Conservation (phyloP, 2,329 filamentous ascomycete genomes). For the Pyricularia sp. region DNA sequence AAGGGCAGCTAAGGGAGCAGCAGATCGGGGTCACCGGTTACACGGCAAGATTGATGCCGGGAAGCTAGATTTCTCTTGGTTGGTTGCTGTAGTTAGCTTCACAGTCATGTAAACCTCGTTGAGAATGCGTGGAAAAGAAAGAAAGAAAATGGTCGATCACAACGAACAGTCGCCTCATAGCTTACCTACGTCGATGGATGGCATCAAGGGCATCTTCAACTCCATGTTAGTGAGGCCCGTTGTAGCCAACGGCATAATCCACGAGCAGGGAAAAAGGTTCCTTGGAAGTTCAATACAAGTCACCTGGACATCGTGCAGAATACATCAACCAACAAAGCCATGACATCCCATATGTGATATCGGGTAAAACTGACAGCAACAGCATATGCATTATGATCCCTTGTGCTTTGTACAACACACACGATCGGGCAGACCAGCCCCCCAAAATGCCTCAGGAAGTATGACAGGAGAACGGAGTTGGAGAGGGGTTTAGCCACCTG, state of each 20-base stretch:
- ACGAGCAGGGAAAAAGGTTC: too few species aligned
- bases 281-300: too few species aligned
- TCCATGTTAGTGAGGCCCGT: too few species aligned
- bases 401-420: neutral
- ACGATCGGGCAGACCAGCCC: neutral
- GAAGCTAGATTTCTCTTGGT: neutral
- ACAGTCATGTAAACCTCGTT: too few species aligned
- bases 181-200: neutral
- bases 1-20: neutral
- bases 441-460: neutral
- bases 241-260: too few species aligned
- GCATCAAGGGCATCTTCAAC: too few species aligned
- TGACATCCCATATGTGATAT: neutral
- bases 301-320: too few species aligned
- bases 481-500: neutral
- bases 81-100: neutral
- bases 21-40: neutral
- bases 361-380: neutral
- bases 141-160: too few species aligned
- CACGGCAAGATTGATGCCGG: neutral
- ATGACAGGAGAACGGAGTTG: too few species aligned
- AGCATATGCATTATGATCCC: neutral
- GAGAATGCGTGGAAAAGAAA: too few species aligned
- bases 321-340: too few species aligned
- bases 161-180: neutral